Base-by-base conservation (phyloP, 768 basidiomycete genomes). In the Podaxis sp. region DNA sequence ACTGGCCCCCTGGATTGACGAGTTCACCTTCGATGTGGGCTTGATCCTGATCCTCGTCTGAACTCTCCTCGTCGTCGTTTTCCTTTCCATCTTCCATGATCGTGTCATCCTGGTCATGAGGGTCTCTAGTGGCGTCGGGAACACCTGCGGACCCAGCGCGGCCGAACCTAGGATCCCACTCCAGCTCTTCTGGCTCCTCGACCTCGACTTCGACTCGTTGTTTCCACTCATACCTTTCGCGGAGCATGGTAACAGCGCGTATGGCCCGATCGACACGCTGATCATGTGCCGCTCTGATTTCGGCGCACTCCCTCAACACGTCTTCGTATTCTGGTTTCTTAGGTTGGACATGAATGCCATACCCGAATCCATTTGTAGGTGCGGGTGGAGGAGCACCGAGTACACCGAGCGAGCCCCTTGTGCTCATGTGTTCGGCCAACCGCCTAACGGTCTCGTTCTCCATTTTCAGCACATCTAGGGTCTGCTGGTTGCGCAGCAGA, bases 141-240 rank as follows among this genome's bases (percentile, higher is more conserved):
- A 66, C 60, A 41, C 76, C 77, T 33, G 44, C n/a, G 10, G 48
- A 37, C 12, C 20, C 41, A 11, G 26, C 37, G 6, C 73, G 73
- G 17, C 71, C 76, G 11, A 77, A 33, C 46, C 84, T 77, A 3
- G 87, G 87, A 66, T 88, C 87, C 87, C 87, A 89, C 20, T 84
- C 86, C 40, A 90, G 74, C 65, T 91, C 91, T 66, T 91, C 89
- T 2, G 89, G 89, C 72, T 92, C 90, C 65, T 90, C 90, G 13
- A 86, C 84, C 68, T 88, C 87, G 12, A 92, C 90, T 64, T 85
- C 86, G 22, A 93, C 88, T n/a, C 92, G 80, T 66, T 86, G 84
- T 71, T 87, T 87, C 89, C 91, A 92, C 52, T 93, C 90, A 71
- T 88, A 93, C 72, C 85, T 89, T 60, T 94, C 92, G 62, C 83